Base-by-base conservation (phyloP, 164 flowering plant species). In the Aristolochia californica region DNA sequence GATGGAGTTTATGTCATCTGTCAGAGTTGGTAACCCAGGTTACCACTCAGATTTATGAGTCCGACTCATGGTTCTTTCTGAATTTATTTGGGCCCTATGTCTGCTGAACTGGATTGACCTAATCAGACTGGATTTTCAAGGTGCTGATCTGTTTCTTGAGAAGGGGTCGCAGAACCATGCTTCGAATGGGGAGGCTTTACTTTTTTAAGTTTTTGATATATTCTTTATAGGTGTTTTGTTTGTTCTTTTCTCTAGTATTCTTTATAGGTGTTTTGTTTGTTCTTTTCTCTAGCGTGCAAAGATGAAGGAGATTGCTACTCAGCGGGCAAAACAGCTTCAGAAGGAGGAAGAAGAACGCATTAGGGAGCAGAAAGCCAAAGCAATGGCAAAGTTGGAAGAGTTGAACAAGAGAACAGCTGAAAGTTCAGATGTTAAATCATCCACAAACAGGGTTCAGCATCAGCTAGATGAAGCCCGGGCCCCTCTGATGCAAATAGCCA, bases 281-380 rank as follows among this genome's bases (percentile, higher is more conserved):
- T 60, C 14, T n/a, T 57, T 66, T 53, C 26, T 16, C 62, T 79
- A 94, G 97, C 95, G 97, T 63, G 82, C 81, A 55, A 90, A 70
- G 67, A 80, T 78, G 91, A 85, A 55, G 63, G 99, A 94, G 77
- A 64, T 80, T 28, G 96, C 90, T 15, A 66, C 66, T 72, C 95
- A 87, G 60, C 88, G 93, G 53, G 84, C 79, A 12, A 78, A 76
- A 55, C 89, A 90, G 66, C 73, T 80, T 12, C 91, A 83, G 69
- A 80, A 81, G 72, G 99, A 94, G 74, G 99, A 90, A 74, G 97
- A 94, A 55, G 95, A 86, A 30, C 64, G 99, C 53, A 69, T 67
- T 22, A 84, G 83, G 69, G 93, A 82, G 63, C 96, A 86, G 83
- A 90, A 74, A 70, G 99, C 99, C 27, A 94, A 80, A 78, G 97